These are phyloP conservation scores for Trichoderma reesei DNA, from an alignment of 495 filamentous ascomycete genomes.

Conservation along the genomic window DNA sequence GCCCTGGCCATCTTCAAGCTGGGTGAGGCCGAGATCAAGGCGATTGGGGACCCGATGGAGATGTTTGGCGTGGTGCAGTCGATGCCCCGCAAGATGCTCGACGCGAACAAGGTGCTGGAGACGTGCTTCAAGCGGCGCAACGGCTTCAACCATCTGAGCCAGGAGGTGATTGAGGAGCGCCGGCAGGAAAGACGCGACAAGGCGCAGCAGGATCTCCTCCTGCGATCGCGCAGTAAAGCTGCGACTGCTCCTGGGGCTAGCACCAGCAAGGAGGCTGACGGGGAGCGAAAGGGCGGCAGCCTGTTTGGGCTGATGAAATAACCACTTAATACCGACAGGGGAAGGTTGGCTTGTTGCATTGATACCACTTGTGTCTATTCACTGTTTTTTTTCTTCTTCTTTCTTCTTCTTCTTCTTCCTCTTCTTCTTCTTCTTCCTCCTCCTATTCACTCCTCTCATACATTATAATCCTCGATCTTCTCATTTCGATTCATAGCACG, in stretches of 20 bases:
- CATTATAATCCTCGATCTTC: not conserved
- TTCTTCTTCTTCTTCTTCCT: not conserved
- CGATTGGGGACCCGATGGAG: conserved; percentile 83
- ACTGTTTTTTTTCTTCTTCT: conserved; percentile 8
- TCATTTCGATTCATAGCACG: conserved; percentile 1
- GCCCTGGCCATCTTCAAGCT: conserved; percentile 89
- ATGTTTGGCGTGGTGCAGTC: conserved; percentile 91
- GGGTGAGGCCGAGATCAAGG: conserved; percentile 71
- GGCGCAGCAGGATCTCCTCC: conserved; percentile 27
- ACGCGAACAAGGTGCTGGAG: conserved; percentile 72
- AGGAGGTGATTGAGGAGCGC: conserved; percentile 53
- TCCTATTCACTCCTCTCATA: not conserved
- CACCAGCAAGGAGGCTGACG: conserved; percentile 7
- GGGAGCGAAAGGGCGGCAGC: conserved; percentile 17
- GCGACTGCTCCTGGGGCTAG: not conserved
- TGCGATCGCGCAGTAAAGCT: conserved; percentile 12
- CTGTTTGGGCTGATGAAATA: conserved; percentile 30
- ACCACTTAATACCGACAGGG: conserved; percentile 5
- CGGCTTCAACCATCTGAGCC: conserved; percentile 71
- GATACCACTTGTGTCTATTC: conserved; percentile 9
- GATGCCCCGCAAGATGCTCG: conserved; percentile 71
- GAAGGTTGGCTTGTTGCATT: conserved; percentile 3
- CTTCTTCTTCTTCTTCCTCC: not conserved
- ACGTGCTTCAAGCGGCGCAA: conserved; percentile 69
- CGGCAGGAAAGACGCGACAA: conserved; percentile 48